A percentile compares a stretch with the other conserved stretches of the same genome.
Conservation (phyloP, 139 green algal species). For the Tetratostichococcus sp. region DNA sequence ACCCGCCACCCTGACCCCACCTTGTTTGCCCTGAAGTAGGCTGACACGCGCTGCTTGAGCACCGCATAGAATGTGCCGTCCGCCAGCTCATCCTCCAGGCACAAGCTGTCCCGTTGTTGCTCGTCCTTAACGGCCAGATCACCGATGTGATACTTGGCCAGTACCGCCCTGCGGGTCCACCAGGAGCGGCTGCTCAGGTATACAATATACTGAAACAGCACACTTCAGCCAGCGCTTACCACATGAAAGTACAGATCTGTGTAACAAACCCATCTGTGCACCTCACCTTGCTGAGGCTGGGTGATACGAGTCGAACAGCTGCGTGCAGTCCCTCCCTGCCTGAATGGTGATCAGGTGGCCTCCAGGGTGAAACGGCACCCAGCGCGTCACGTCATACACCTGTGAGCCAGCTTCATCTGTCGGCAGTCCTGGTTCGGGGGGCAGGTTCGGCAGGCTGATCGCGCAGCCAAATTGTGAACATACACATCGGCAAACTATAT, state of each 20-base stretch:
- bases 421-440: too few species aligned
- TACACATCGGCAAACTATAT: too few species aligned
- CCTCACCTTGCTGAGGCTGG: constrained; percentile 31
- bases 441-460: too few species aligned
- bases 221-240: neutral
- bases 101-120: constrained; percentile 13
- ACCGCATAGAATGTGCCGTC: constrained; percentile 37
- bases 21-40: constrained; percentile 55
- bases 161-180: constrained; percentile 23
- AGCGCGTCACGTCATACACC: constrained; percentile 44
- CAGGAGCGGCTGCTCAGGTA: neutral
- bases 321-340: constrained; percentile 57
- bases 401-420: neutral
- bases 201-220: neutral
- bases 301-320: constrained; percentile 74
- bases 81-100: neutral
- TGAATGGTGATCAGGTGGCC: constrained; percentile 61
- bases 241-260: constrained; percentile 4
- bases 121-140: constrained; percentile 31
- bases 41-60: constrained; percentile 43
- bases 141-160: constrained; percentile 61
- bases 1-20: too few species aligned
- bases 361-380: constrained; percentile 50
- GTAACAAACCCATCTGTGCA: too few species aligned
- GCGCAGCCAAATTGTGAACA: too few species aligned